A percentile compares a stretch with the other conserved stretches of the same genome.
Conservation (phyloP, 805 yeast species). For the Wickerhamiella hasegawae region DNA sequence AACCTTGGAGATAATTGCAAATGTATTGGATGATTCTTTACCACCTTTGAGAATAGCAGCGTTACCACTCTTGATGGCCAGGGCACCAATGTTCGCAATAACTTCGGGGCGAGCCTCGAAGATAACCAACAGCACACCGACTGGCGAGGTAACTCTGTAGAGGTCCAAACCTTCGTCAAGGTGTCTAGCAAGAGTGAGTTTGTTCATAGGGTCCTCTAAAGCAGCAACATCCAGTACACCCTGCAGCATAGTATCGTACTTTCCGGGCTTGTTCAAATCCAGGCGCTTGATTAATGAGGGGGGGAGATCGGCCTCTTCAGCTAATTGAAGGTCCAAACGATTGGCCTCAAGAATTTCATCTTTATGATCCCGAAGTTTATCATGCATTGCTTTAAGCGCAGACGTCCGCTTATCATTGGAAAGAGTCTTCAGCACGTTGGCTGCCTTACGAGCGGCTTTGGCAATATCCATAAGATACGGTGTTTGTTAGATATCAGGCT, state of each 20-base stretch:
- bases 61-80: constrained; percentile 92
- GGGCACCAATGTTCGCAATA: constrained; percentile 90
- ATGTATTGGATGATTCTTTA: constrained; percentile 77
- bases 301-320: constrained; percentile 43
- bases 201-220: constrained; percentile 87
- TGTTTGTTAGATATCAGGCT: background rate
- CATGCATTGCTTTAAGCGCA: constrained; percentile 60
- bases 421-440: constrained; percentile 65
- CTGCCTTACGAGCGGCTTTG: constrained; percentile 63
- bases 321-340: constrained; percentile 54
- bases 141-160: constrained; percentile 78
- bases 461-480: constrained; percentile 61
- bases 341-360: constrained; percentile 57
- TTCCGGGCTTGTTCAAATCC: constrained; percentile 67
- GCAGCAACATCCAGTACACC: constrained; percentile 86
- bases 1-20: constrained; percentile 61
- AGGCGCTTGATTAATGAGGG: constrained; percentile 66
- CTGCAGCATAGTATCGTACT: constrained; percentile 85
- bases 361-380: constrained; percentile 44
- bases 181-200: constrained; percentile 62
- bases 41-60: constrained; percentile 97
- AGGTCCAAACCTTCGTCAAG: constrained; percentile 80
- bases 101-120: constrained; percentile 97
- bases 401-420: constrained; percentile 53
- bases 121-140: constrained; percentile 82